phyloP scores from a whole-genome alignment of 2,329 filamentous ascomycete genomes.

The Colletotrichum phormii region DNA sequence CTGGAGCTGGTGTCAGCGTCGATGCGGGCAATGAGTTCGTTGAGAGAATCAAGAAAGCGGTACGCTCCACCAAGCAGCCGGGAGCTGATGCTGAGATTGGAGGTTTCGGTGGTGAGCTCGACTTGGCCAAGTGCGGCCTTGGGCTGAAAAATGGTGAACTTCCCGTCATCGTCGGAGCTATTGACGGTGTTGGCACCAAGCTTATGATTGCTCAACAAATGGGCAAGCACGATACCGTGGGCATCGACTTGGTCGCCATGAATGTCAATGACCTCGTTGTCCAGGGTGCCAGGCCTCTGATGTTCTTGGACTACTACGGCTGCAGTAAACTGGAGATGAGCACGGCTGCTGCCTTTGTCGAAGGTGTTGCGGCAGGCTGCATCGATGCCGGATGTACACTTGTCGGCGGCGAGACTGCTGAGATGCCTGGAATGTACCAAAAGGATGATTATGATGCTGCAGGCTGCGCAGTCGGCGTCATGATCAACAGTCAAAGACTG shows the following conservation, averaged over 20 bases:
- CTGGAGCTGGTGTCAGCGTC: conserved; percentile 92
- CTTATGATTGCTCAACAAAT: conserved; percentile 94
- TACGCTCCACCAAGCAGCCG: conserved; percentile 84
- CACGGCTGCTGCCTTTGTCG: conserved; percentile 85
- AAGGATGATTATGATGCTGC: conserved; percentile 93
- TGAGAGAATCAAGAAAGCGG: conserved; percentile 88
- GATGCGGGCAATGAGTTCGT: conserved; percentile 95
- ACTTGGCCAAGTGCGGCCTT: conserved; percentile 74
- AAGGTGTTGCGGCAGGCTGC: conserved; percentile 90
- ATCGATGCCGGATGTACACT: conserved; percentile 86
- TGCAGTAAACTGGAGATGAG: conserved; percentile 87
- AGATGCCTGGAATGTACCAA: conserved; percentile 97
- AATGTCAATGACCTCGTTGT: conserved; percentile 98
- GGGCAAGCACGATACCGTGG: conserved; percentile 92
- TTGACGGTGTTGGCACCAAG: conserved; percentile 97
- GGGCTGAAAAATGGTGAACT: conserved; percentile 57
- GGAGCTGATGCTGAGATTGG: conserved; percentile 95
- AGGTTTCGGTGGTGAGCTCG: conserved; percentile 91
- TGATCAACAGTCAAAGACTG: conserved; percentile 76
- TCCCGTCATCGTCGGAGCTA: conserved; percentile 90
- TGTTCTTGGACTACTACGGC: conserved; percentile 98
- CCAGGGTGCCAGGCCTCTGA: conserved; percentile 92
- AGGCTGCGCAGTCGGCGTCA: conserved; percentile 88
- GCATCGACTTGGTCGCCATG: conserved; percentile 98
- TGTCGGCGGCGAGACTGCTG: conserved; percentile 96